Percentiles rank a stretch among this genome's conserved stretches.
Conservation (phyloP, 2,329 filamentous ascomycete species). For the Ciborinia camelliae region DNA sequence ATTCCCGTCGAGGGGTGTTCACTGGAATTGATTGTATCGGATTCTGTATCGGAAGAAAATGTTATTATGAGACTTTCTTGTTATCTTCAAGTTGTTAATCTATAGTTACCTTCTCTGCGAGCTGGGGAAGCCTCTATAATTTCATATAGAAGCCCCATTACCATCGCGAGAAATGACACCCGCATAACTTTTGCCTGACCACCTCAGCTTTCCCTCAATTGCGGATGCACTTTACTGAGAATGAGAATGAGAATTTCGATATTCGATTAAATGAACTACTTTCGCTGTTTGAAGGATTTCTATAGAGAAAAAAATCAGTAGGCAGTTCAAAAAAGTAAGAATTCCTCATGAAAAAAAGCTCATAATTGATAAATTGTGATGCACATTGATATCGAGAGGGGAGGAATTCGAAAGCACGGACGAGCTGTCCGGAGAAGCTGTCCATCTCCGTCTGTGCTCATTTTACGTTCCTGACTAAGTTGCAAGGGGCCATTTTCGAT, state of each 20-base stretch:
- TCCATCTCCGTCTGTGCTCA: slow-evolving; percentile 10
- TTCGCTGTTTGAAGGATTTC: not conserved
- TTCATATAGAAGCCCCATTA: slow-evolving; percentile 1
- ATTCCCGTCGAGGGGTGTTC: not conserved
- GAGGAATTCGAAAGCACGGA: not conserved
- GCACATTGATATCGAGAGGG: not conserved
- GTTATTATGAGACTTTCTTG: not conserved
- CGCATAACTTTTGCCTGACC: not conserved
- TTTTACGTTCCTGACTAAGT: slow-evolving; percentile 8
- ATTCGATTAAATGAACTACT: not conserved
- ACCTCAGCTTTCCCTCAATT: not conserved
- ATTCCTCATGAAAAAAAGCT: not conserved
- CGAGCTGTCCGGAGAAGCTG: not conserved
- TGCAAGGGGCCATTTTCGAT: not conserved
- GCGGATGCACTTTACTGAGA: not conserved
- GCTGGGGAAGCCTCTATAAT: not conserved
- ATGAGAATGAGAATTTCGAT: not conserved
- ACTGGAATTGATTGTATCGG: not conserved
- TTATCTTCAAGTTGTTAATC: too few relatives aligned
- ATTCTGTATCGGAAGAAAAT: not conserved
- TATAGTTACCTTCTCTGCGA: not conserved
- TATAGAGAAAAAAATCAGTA: not conserved
- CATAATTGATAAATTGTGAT: not conserved
- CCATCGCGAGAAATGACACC: not conserved
- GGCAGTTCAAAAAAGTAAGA: not conserved